Percentiles rank a stretch among this genome's conserved stretches.
These are phyloP conservation scores for Eragrostis nindensis DNA, from an alignment of 176 grass and related monocot genomes.

Conservation along the genomic window DNA sequence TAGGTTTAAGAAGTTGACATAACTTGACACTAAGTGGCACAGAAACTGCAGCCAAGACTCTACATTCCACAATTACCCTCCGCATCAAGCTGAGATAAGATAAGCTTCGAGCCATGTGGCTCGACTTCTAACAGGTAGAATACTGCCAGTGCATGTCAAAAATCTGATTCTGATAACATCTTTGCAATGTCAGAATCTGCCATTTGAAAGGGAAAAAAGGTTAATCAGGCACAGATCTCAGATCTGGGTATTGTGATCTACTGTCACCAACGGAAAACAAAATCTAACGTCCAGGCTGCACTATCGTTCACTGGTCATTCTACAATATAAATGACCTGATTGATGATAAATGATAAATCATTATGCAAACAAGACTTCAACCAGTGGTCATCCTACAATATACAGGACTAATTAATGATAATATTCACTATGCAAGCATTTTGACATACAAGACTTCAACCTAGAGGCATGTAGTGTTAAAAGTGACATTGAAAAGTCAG, in stretches of 20 bases:
- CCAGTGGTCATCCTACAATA: neutral
- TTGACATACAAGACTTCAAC: no score
- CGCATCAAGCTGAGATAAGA: conserved; percentile 45
- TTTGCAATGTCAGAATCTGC: conserved; percentile 46
- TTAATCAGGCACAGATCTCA: conserved; percentile 43
- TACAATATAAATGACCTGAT: neutral
- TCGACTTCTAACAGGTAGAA: conserved; percentile 24
- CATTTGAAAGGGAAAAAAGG: conserved; percentile 38
- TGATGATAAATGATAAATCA: conserved; percentile 6
- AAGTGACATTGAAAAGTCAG: neutral
- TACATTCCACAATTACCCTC: conserved; percentile 35
- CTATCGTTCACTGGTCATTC: neutral
- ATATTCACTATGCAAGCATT: no score
- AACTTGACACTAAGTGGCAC: conserved; percentile 1
- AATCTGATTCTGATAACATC: conserved; percentile 26
- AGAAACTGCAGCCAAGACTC: conserved; percentile 22
- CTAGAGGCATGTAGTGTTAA: neutral
- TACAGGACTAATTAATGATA: no score
- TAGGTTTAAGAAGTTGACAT: conserved; percentile 24
- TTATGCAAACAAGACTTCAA: neutral
- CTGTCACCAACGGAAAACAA: conserved; percentile 6
- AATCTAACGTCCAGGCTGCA: neutral
- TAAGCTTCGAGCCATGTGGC: conserved; percentile 37
- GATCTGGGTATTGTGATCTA: conserved; percentile 29
- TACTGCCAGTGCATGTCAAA: conserved; percentile 23